Evolutionary conservation across 2,329 filamentous ascomycete genomes (phyloP).

Genomic region (Ceratocystiopsis sp.): DNA sequence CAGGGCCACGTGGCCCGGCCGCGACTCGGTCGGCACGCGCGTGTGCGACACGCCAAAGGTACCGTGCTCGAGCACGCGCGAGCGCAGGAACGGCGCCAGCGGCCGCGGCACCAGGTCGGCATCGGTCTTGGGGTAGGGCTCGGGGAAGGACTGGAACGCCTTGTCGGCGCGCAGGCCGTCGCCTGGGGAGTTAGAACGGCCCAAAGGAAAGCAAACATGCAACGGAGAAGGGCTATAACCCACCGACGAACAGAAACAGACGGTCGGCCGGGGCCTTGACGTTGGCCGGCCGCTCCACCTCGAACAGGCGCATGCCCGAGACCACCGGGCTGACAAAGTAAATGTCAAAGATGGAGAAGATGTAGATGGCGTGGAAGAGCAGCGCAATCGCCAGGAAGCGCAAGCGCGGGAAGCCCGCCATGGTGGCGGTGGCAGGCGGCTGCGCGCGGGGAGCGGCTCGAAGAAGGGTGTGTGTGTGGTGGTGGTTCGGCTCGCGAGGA

Average conservation of each 20-base stretch:
- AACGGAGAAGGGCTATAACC: background rate
- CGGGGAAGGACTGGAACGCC: conserved; percentile 82
- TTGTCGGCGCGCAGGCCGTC: conserved; percentile 96
- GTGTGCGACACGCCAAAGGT: conserved; percentile 98
- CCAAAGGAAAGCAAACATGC: background rate
- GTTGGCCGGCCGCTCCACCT: conserved; percentile 41
- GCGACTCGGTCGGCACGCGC: conserved; percentile 87
- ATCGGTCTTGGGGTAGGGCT: conserved; percentile 56
- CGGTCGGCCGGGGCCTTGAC: conserved; percentile 68
- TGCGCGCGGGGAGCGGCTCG: background rate
- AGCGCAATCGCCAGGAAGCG: conserved; percentile 79
- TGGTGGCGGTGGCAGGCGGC: conserved; percentile 13
- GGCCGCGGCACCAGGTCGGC: conserved; percentile 56
- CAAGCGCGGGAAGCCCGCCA: conserved; percentile 46
- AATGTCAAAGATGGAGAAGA: conserved; percentile 93
- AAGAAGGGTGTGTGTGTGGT: too few species aligned
- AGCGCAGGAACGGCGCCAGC: conserved; percentile 81
- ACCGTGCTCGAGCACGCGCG: conserved; percentile 69
- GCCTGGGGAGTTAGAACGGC: conserved; percentile 25
- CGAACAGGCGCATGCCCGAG: conserved; percentile 76
- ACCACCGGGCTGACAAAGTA: conserved; percentile 98
- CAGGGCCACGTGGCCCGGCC: conserved; percentile 88
- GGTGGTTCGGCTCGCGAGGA: too few species aligned
- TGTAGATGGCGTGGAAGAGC: conserved; percentile 84
- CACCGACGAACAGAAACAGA: conserved; percentile 85